Percentiles rank a stretch among this genome's conserved stretches.
Evolutionary conservation across 371 early-diverging fungal genomes (phyloP).

Genomic region (Mortierella polycephala): DNA sequence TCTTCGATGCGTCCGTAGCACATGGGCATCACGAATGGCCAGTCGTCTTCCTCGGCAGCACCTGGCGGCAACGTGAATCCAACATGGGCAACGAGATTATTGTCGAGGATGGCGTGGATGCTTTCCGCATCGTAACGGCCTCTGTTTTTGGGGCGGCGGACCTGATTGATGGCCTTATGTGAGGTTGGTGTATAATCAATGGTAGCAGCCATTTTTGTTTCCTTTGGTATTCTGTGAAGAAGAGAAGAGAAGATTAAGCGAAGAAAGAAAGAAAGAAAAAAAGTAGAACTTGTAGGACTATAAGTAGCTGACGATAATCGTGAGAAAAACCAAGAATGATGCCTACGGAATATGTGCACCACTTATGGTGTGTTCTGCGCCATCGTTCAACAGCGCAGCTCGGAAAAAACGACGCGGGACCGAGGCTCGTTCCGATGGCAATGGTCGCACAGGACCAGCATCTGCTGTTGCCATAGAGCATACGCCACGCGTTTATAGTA

Average conservation of each 20-base stretch:
- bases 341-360: no score
- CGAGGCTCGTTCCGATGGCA: no score
- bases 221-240: conserved; percentile 1
- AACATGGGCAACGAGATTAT: conserved; percentile 56
- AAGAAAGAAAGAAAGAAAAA: background rate
- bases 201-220: background rate
- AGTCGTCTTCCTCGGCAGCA: conserved; percentile 55
- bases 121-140: conserved; percentile 54
- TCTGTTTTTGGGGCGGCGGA: conserved; percentile 47
- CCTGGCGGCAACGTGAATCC: conserved; percentile 57
- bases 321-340: background rate
- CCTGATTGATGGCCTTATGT: conserved; percentile 48
- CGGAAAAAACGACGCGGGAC: no score
- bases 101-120: conserved; percentile 53
- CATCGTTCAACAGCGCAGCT: no score
- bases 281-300: background rate
- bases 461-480: no score
- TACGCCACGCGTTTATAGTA: no score
- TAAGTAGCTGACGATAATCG: background rate
- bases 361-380: no score
- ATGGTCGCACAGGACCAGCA: no score
- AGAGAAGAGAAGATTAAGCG: background rate
- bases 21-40: conserved; percentile 62
- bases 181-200: conserved; percentile 37
- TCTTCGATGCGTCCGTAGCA: conserved; percentile 56